Percentiles rank a stretch among this genome's conserved stretches.
Evolutionary conservation across 2,329 filamentous ascomycete species (phyloP).

Genomic region (Tolypocladium paradoxum): DNA sequence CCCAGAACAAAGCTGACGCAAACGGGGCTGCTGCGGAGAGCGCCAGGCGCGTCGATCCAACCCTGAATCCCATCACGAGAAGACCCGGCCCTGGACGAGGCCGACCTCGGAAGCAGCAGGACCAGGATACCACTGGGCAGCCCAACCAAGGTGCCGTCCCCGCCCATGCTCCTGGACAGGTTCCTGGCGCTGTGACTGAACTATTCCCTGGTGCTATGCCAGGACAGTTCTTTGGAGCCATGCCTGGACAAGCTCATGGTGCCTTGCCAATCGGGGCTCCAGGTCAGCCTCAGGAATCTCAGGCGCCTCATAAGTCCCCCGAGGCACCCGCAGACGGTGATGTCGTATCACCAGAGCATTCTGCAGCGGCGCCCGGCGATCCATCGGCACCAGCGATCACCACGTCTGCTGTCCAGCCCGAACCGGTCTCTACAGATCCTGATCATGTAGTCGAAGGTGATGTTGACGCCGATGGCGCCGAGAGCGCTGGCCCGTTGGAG

Average conservation of each 20-base stretch:
- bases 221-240: not conserved
- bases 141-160: constrained; percentile 1
- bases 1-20: constrained; percentile 41
- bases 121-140: constrained; percentile 6
- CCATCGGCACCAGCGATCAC: not conserved
- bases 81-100: constrained; percentile 48
- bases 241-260: not conserved
- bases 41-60: constrained; percentile 35
- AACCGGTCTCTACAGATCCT: not conserved
- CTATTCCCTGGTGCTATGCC: not conserved
- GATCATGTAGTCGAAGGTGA: not conserved
- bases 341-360: not conserved
- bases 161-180: not conserved
- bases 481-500: constrained; percentile 1
- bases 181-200: not conserved
- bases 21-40: constrained; percentile 23
- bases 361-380: not conserved
- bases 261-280: not conserved
- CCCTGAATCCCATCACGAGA: constrained; percentile 47
- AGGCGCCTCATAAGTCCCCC: not conserved
- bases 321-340: not conserved
- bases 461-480: constrained; percentile 3
- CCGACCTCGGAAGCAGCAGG: constrained; percentile 37
- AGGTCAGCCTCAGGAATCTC: not conserved
- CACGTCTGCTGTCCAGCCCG: not conserved